Evolutionary conservation across 164 flowering plant genomes (phyloP), one percentile per base, ranked within the genome.

Genomic region (Dillenia suffruticosa): DNA sequence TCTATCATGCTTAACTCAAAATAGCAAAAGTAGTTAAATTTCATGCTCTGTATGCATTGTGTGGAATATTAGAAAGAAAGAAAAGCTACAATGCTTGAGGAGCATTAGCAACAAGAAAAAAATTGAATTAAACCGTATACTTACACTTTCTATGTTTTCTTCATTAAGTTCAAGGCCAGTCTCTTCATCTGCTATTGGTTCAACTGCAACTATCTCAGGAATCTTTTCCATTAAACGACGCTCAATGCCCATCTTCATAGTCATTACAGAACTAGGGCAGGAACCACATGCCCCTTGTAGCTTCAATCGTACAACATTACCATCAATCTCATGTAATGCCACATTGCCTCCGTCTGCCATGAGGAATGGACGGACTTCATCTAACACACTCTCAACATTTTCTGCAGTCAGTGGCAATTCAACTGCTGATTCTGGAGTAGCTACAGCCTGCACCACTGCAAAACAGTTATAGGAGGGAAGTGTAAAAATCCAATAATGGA

Each of bases 241-340:
- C 71, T 91, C 97, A 57, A 90, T 83, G 12, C 98, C 98, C 95
- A 94, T 70, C 73, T 87, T 91, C 98, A 90, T 90, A 9, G 98
- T 94, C 79, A 72, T 83, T 16, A 80, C 82, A 56, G 98, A 83
- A 77, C 95, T 89, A n/a, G 98, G 97, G 60, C 98, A 94, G 16
- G 98, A 94, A 9, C 98, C 97, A 72, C 98, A 94, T 13, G 98
- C 98, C 63, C 97, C 98, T 74, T 94, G 96, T 58, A 94, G 77
- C 76, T 94, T 94, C 80, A 94, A 76, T 61, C 84, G 74, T 12
- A 89, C 98, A 65, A 91, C 80, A 79, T 90, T 83, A 43, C 96
- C 98, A 84, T 91, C 96, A 56, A 94, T 94, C 77, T 94, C 98
- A 66, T 94, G 93, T 19, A 94, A 76, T 52, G 85, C 92, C 56